Percentiles rank a stretch among this genome's conserved stretches.
Evolutionary conservation across 768 basidiomycete genomes (phyloP).

Genomic region (Kwoniella sp.): DNA sequence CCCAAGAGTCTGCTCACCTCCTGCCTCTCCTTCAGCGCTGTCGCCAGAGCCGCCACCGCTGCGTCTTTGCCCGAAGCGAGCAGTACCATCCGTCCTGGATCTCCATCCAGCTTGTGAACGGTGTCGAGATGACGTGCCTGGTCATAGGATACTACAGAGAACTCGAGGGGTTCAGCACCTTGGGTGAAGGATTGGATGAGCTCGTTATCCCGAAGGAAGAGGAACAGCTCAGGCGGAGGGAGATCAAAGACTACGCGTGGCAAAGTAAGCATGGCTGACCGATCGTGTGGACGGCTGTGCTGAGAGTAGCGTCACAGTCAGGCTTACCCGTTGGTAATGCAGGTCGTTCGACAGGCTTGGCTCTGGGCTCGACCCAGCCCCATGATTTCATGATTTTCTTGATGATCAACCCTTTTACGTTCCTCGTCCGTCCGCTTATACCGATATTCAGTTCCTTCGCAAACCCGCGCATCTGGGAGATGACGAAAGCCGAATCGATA

Average conservation of each 20-base stretch:
- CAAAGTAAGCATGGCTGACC: background rate
- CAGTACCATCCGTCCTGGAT: slow-evolving; percentile 9
- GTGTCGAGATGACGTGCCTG: background rate
- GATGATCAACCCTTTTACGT: background rate
- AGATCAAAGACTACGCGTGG: slow-evolving; percentile 7
- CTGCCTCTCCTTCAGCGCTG: background rate
- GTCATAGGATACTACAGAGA: slow-evolving; percentile 4
- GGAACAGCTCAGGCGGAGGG: slow-evolving; percentile 13
- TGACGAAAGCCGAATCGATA: slow-evolving; percentile 11
- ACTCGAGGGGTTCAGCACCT: background rate
- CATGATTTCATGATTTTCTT: slow-evolving; percentile 10
- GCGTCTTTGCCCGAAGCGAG: slow-evolving; percentile 1
- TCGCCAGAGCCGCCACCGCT: background rate
- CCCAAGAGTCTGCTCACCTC: background rate
- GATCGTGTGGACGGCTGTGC: too few relatives aligned
- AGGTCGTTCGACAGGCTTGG: background rate
- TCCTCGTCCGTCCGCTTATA: background rate
- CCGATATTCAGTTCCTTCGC: background rate
- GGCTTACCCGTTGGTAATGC: background rate
- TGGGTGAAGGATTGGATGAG: slow-evolving; percentile 1
- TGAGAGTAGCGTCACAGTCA: too few relatives aligned
- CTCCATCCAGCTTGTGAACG: background rate
- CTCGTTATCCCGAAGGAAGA: slow-evolving; percentile 12
- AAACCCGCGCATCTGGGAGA: slow-evolving; percentile 3
- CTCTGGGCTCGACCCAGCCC: slow-evolving; percentile 12